Percentiles rank a stretch among this genome's conserved stretches.
phyloP scores from a whole-genome alignment of 2,329 filamentous ascomycete species.

The Capronia coronata region DNA sequence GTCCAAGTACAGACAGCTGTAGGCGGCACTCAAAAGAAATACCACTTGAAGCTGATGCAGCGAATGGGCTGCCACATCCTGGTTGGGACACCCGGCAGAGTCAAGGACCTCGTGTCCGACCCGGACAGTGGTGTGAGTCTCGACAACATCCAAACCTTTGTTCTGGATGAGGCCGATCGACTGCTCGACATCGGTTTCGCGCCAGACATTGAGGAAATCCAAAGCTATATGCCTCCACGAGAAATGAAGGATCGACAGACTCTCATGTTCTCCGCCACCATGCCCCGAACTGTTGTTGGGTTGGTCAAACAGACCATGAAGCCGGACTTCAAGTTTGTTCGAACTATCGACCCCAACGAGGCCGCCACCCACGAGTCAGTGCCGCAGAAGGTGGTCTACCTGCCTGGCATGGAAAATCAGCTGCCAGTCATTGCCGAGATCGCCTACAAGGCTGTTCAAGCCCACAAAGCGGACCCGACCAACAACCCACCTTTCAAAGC shows the following conservation, averaged over 20 bases:
- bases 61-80: slow-evolving; percentile 44
- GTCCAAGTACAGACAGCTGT: slow-evolving; percentile 73
- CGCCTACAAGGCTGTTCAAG: slow-evolving; percentile 48
- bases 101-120: slow-evolving; percentile 44
- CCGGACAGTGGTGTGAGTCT: slow-evolving; percentile 41
- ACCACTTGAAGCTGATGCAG: slow-evolving; percentile 62
- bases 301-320: slow-evolving; percentile 75
- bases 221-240: slow-evolving; percentile 47
- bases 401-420: slow-evolving; percentile 66
- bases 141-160: slow-evolving; percentile 43
- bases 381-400: slow-evolving; percentile 66
- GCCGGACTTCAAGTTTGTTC: slow-evolving; percentile 77
- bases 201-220: slow-evolving; percentile 47
- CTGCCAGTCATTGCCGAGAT: slow-evolving; percentile 74
- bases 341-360: slow-evolving; percentile 79
- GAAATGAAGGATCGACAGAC: slow-evolving; percentile 65
- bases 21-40: slow-evolving; percentile 73
- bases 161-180: slow-evolving; percentile 58
- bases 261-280: slow-evolving; percentile 90
- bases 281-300: slow-evolving; percentile 72
- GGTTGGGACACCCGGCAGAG: slow-evolving; percentile 44
- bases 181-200: slow-evolving; percentile 58
- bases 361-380: slow-evolving; percentile 75
- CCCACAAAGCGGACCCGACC: slow-evolving; percentile 34
- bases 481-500: slow-evolving; percentile 72